Conservation (phyloP, 805 yeast species). For the Lipomyces yamanashiensis region DNA sequence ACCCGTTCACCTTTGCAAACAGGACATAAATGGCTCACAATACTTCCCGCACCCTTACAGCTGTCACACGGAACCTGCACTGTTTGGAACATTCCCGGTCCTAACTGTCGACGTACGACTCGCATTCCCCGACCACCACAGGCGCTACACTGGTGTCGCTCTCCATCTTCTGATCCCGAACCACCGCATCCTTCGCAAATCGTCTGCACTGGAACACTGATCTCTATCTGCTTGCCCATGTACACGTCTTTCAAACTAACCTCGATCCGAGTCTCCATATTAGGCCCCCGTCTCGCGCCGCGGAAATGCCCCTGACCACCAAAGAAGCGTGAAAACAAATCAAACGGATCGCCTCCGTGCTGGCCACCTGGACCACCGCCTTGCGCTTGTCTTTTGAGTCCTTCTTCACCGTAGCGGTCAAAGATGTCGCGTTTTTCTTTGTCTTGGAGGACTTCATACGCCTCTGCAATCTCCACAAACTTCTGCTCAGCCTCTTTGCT, state of each 20-base stretch:
- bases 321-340: constrained; percentile 68
- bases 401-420: constrained; percentile 80
- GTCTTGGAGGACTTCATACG: constrained; percentile 83
- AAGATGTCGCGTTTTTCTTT: constrained; percentile 68
- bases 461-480: constrained; percentile 90
- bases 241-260: constrained; percentile 69
- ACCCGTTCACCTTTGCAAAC: constrained; percentile 75
- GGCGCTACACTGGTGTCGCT: constrained; percentile 62
- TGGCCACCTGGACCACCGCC: constrained; percentile 49
- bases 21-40: constrained; percentile 66
- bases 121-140: constrained; percentile 81
- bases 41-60: constrained; percentile 79
- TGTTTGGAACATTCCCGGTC: constrained; percentile 88
- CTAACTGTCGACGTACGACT: constrained; percentile 71
- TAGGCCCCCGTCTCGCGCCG: constrained; percentile 62
- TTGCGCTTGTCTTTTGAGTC: constrained; percentile 54
- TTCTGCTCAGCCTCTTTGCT: constrained; percentile 81
- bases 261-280: constrained; percentile 60
- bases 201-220: constrained; percentile 70
- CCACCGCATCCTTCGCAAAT: constrained; percentile 81
- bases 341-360: constrained; percentile 50
- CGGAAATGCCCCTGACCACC: constrained; percentile 49
- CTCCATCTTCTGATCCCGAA: constrained; percentile 81
- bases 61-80: constrained; percentile 77
- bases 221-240: constrained; percentile 66